Evolutionary conservation across 345 rosid species (phyloP), one percentile per base, ranked within the genome.

Genomic region (Viola odorata): DNA sequence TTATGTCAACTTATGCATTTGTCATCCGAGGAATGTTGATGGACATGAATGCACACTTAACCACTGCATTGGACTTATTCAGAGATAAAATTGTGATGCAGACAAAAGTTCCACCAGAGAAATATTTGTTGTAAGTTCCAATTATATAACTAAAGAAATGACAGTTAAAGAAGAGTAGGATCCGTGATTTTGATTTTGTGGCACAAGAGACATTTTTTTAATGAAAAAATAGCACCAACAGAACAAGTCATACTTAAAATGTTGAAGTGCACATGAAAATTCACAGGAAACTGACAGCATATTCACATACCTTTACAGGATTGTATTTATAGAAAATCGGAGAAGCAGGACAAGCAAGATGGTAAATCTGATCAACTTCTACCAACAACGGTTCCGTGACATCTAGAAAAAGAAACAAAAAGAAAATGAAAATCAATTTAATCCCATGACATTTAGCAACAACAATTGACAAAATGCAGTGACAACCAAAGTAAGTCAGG

Each of bases 311-410:
- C 96, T 92, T 92, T 37, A 92, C 97, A n/a, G 98, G 97, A 73
- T 87, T 89, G 74, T 92, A 80, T 75, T 92, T 89, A 62, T 91
- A 91, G 70, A 91, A 91, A 47, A 91, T 91, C 41, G 98, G 96
- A 72, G 98, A 89, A 70, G 98, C 98, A 51, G 97, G 98, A 67
- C 98, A 92, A 50, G 98, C 98, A 50, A 92, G 97, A 75, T 92
- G 98, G 83, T 92, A 89, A 69, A 92, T 92, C 80, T 74, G 91
- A 75, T 89, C 97, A 45, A 92, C 98, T 78, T 92, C 98, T 38
- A 92, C 62, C 82, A 85, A 68, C 67, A 92, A 71, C 52, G 97
- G 83, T 72, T 84, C 97, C 0, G 98, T 89, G 55, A 89, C 89
- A 85, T 85, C 97, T 89, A 69, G 57, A 23, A 36, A 47, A 4